Conservation (phyloP, 306 rosid genomes). For the Pachyrhizus erosus region DNA sequence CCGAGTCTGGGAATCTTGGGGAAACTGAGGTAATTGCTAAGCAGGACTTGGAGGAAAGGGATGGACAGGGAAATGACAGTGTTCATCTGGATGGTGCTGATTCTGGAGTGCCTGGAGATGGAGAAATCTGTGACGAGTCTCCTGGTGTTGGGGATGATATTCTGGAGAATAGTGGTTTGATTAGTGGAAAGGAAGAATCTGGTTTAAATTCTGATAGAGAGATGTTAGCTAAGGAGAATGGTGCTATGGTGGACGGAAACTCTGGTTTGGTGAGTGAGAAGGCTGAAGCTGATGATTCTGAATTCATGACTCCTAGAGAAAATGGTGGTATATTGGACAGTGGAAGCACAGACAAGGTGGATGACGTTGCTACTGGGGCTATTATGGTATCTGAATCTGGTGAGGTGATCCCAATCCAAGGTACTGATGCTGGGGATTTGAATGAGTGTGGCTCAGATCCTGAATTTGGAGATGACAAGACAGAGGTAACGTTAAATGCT, state of each 20-base stretch:
- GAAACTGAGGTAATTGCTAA: conserved; percentile 31
- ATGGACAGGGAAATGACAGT: conserved; percentile 15
- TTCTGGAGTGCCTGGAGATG: conserved; percentile 51
- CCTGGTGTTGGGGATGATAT: conserved; percentile 32
- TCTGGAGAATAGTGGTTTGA: conserved; percentile 37
- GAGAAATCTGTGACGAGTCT: conserved; percentile 39
- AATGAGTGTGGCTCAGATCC: conserved; percentile 41
- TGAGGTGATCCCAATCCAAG: conserved; percentile 44
- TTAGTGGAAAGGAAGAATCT: conserved; percentile 48
- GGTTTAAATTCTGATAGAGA: conserved; percentile 46
- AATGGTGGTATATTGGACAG: conserved; percentile 44
- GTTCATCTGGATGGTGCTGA: conserved; percentile 46
- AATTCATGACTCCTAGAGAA: conserved; percentile 43
- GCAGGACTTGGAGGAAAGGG: conserved; percentile 29
- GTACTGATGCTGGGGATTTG: conserved; percentile 42
- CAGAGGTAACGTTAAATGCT: conserved; percentile 38
- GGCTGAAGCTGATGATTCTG: conserved; percentile 52
- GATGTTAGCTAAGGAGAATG: conserved; percentile 42
- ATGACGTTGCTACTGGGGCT: conserved; percentile 43
- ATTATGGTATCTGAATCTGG: conserved; percentile 46
- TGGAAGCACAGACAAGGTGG: conserved; percentile 46
- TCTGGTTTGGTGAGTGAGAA: conserved; percentile 33
- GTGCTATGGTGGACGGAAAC: conserved; percentile 39
- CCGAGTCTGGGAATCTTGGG: not conserved
- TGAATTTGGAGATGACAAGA: conserved; percentile 41